Evolutionary conservation across 768 basidiomycete genomes (phyloP).

Genomic region (Hygrophorus russula): DNA sequence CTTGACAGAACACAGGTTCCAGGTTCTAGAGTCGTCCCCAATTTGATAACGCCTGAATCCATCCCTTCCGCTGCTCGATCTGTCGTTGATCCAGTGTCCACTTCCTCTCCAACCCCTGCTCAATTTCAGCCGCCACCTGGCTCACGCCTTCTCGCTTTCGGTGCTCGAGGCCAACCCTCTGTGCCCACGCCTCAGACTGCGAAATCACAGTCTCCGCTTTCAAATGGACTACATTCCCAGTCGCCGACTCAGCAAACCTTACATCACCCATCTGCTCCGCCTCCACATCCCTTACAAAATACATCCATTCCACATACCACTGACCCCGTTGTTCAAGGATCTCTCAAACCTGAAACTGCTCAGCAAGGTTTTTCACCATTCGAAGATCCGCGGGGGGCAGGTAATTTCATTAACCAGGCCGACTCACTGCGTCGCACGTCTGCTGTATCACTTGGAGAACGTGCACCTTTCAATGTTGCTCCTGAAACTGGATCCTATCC

Average conservation of each 20-base stretch:
- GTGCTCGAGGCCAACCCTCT: slow-evolving; percentile 18
- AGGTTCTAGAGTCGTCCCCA: slow-evolving; percentile 6
- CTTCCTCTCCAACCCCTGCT: slow-evolving; percentile 9
- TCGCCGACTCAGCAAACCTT: slow-evolving; percentile 1
- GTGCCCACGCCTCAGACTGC: slow-evolving; percentile 12
- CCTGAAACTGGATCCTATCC: slow-evolving; percentile 8
- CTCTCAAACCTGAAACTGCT: slow-evolving; percentile 18
- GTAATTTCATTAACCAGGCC: slow-evolving; percentile 1
- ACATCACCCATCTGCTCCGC: slow-evolving; percentile 1
- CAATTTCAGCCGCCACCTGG: slow-evolving; percentile 38
- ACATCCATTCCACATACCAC: slow-evolving; percentile 7
- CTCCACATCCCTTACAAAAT: not conserved
- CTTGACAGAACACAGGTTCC: slow-evolving; percentile 1
- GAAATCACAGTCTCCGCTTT: not conserved
- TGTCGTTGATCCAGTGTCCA: not conserved
- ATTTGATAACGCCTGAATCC: not conserved
- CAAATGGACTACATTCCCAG: slow-evolving; percentile 1
- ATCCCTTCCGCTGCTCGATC: not conserved
- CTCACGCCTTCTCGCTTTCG: slow-evolving; percentile 39
- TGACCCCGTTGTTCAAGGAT: slow-evolving; percentile 10
- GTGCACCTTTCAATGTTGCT: slow-evolving; percentile 7
- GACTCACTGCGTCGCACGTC: slow-evolving; percentile 11
- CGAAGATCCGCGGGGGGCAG: slow-evolving; percentile 28
- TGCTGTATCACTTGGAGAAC: slow-evolving; percentile 6
- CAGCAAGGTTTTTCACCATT: slow-evolving; percentile 43